Evolutionary conservation across 2,329 filamentous ascomycete species (phyloP).

Genomic region (Emergomyces africanus): DNA sequence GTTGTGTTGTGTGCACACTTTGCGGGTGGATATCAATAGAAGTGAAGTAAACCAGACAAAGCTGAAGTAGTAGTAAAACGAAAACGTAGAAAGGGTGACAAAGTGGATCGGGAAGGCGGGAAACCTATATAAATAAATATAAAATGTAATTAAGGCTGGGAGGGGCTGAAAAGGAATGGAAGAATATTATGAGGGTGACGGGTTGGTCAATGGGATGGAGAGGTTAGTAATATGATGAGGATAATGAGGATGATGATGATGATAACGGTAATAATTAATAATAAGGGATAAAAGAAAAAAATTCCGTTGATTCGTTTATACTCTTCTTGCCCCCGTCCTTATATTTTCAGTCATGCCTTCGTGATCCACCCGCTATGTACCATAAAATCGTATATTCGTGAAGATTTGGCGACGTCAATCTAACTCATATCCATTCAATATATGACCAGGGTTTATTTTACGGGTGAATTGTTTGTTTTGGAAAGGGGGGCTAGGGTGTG

Average conservation of each 20-base stretch:
- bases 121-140: too few relatives aligned
- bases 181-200: neutral
- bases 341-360: slow-evolving; percentile 52
- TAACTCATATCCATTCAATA: slow-evolving; percentile 18
- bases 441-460: neutral
- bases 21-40: neutral
- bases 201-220: neutral
- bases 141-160: too few relatives aligned
- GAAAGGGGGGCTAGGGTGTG: too few relatives aligned
- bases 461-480: too few relatives aligned
- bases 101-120: too few relatives aligned
- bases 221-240: neutral
- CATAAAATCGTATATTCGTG: slow-evolving; percentile 87
- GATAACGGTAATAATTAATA: neutral
- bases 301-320: neutral
- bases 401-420: slow-evolving; percentile 73
- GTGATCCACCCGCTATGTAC: slow-evolving; percentile 85
- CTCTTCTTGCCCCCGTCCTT: neutral
- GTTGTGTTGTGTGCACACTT: neutral
- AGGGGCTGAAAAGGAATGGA: too few relatives aligned
- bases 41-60: neutral
- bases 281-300: neutral
- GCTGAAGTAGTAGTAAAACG: neutral
- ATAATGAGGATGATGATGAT: neutral
- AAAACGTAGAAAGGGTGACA: neutral